These are phyloP conservation scores for Amborella trichopoda DNA, from an alignment of 164 flowering plant genomes.

Conservation along the genomic window DNA sequence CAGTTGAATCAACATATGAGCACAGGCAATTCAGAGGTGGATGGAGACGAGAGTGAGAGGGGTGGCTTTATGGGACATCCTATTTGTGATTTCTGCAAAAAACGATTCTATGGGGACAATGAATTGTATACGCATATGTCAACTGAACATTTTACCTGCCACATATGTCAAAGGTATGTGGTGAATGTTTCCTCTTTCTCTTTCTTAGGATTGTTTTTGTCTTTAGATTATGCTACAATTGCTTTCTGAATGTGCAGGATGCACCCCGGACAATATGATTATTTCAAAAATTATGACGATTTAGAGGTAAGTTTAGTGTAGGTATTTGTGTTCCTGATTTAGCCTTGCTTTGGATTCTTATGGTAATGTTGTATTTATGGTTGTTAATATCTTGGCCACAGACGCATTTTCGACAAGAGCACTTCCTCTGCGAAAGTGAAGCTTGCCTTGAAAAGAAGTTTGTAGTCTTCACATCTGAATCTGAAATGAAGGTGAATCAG, in stretches of 20 bases:
- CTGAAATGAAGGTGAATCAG: conserved; percentile 98
- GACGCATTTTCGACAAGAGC: conserved; percentile 81
- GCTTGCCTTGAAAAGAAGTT: conserved; percentile 83
- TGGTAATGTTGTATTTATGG: not conserved
- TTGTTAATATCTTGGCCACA: conserved; percentile 13
- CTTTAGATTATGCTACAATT: not conserved
- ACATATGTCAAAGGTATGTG: conserved; percentile 92
- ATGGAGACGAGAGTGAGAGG: conserved; percentile 87
- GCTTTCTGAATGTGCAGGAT: conserved; percentile 38
- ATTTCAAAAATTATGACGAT: conserved; percentile 81
- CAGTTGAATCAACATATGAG: conserved; percentile 74
- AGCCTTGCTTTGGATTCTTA: not conserved
- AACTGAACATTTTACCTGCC: conserved; percentile 87
- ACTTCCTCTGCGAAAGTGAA: conserved; percentile 88
- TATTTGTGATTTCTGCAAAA: conserved; percentile 72
- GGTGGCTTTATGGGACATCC: conserved; percentile 96
- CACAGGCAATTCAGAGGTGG: conserved; percentile 89
- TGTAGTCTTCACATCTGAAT: conserved; percentile 65
- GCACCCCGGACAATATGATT: conserved; percentile 87
- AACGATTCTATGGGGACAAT: conserved; percentile 89
- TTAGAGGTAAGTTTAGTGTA: conserved; percentile 56
- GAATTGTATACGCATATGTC: conserved; percentile 88
- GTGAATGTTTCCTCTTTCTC: conserved; percentile 1
- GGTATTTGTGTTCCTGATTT: not conserved
- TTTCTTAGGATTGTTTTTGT: not conserved